Evolutionary conservation across 345 rosid genomes (phyloP), one percentile per base, ranked within the genome.

Genomic region (Anacardium occidentale): DNA sequence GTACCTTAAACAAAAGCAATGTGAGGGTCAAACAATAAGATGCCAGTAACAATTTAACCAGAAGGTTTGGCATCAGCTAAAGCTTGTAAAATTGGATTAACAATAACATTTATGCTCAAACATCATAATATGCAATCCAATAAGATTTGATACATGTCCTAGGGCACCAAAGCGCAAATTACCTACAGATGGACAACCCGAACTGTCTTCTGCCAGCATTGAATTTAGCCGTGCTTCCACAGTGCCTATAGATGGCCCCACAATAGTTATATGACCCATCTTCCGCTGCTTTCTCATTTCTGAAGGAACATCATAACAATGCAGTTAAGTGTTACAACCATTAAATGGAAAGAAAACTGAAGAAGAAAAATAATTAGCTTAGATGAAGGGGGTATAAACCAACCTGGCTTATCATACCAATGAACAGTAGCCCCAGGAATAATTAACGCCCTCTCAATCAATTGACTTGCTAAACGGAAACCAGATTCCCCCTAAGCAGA

Each of bases 381-480:
- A 64, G 61, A 50, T 44, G 58, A 62, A 15, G 59, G 47, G 42
- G 60, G 24, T 60, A 62, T 37, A 75, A 61, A 64, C 87, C 70
- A 75, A 91, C 99, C 97, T 95, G 97, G 88, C 74, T 95, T 95
- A 77, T 93, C 94, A 69, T 95, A 95, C 98, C 99, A 93, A 90
- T 93, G 96, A 72, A 90, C 89, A 73, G 89, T 76, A 73, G 94
- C 96, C 60, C 98, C 96, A 4, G 84, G 89, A 64, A 86, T 79
- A 53, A 61, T 45, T 73, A 93, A 75, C 48, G 97, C 97, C 76
- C 89, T 91, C 71, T 77, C 85, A 70, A 91, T 85, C 68, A 90
- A 77, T 74, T 73, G 75, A 80, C 89, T 80, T 67, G 96, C 97
- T 66, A 88, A 75, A 61, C 48, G 71, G 75, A 91, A 92, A 76